Percentiles rank a stretch among this genome's conserved stretches.
Evolutionary conservation across 179 eudicot genomes (phyloP).

Genomic region (Silene vulgaris): DNA sequence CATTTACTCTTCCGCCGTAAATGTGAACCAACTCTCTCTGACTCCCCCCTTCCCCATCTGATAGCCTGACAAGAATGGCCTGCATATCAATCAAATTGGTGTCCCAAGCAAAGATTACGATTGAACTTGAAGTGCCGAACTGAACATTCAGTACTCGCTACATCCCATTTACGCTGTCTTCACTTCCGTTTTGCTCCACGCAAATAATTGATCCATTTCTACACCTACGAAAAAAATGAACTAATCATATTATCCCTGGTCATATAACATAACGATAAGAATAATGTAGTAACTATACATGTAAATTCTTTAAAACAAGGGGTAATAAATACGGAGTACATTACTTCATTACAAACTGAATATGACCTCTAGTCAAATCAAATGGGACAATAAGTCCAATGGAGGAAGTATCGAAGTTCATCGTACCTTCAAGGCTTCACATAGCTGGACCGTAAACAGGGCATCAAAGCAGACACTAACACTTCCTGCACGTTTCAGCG

Average conservation of each 20-base stretch:
- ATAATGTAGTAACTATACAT: background rate
- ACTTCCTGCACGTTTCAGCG: conserved; percentile 9
- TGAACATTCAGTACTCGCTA: background rate
- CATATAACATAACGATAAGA: background rate
- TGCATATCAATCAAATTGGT: background rate
- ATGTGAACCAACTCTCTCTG: background rate
- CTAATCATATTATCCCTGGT: background rate
- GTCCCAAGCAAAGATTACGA: background rate
- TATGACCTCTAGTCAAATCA: background rate
- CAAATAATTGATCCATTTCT: background rate
- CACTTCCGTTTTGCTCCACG: background rate
- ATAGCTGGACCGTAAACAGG: background rate
- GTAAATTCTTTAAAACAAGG: background rate
- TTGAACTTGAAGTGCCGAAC: background rate
- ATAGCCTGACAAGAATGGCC: background rate
- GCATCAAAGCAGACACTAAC: background rate
- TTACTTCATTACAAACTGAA: background rate
- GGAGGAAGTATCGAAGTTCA: background rate
- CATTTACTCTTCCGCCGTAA: background rate
- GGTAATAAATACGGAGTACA: too few relatives aligned
- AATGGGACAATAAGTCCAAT: background rate
- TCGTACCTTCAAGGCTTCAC: conserved; percentile 1
- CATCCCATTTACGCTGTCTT: background rate
- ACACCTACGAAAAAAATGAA: background rate
- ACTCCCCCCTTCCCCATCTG: background rate